Evolutionary conservation across 2,329 filamentous ascomycete species (phyloP).

Genomic region (Coniochaeta prunicola): DNA sequence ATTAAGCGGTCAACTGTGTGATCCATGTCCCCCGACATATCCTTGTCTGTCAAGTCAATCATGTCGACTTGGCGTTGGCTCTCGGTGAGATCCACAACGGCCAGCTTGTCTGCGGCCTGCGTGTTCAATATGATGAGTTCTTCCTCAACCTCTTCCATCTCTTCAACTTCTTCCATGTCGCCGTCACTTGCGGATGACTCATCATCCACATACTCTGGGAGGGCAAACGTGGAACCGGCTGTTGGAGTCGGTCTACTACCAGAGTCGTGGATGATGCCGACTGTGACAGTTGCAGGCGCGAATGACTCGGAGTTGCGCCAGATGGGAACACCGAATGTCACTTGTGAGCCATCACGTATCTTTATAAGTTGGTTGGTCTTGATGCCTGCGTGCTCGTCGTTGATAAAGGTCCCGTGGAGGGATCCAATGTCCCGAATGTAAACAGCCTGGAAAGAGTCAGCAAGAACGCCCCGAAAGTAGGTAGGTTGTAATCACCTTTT

Average conservation of each 20-base stretch:
- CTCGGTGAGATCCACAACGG: neutral
- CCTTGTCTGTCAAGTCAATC: conserved; percentile 1
- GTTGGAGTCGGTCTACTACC: conserved; percentile 6
- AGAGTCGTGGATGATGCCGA: conserved; percentile 13
- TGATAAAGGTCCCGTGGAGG: conserved; percentile 46
- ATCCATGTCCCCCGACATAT: neutral
- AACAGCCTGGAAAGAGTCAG: conserved; percentile 29
- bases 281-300: conserved; percentile 16
- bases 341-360: conserved; percentile 25
- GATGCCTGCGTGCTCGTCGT: conserved; percentile 20
- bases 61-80: neutral
- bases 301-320: conserved; percentile 24
- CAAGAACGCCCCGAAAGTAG: conserved; percentile 8
- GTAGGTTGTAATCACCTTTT: conserved; percentile 29
- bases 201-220: neutral
- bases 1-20: neutral
- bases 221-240: conserved; percentile 3
- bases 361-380: conserved; percentile 6
- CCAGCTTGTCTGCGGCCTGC: neutral
- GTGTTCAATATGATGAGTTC: neutral
- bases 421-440: conserved; percentile 39
- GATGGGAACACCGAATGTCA: conserved; percentile 33
- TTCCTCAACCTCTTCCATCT: neutral
- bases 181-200: conserved; percentile 1
- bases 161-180: neutral